Conservation (phyloP, 345 rosid species). For the Ceriops tagal region DNA sequence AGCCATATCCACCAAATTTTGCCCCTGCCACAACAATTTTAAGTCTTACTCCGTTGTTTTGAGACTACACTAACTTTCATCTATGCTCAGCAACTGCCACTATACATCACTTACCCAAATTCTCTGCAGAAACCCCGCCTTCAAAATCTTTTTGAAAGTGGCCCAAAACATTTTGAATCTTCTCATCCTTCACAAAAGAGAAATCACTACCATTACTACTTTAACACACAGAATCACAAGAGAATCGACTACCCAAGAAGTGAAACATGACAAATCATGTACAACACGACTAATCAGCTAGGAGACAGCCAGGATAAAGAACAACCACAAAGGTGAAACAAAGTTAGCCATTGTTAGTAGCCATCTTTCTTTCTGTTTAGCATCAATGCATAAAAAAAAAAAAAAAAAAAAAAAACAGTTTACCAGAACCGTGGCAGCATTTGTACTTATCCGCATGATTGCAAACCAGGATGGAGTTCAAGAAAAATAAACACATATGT, state of each 20-base stretch:
- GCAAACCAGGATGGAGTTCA: too few relatives aligned
- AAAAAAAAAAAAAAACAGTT: too few relatives aligned
- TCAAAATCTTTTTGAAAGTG: slow-evolving; percentile 57
- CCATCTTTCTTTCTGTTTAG: too few relatives aligned
- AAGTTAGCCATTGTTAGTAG: too few relatives aligned
- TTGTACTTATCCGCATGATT: too few relatives aligned
- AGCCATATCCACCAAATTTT: slow-evolving; percentile 56
- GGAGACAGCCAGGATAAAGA: too few relatives aligned
- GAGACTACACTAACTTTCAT: slow-evolving; percentile 3
- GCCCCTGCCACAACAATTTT: slow-evolving; percentile 48
- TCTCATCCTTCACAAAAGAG: slow-evolving; percentile 56
- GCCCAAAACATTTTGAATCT: slow-evolving; percentile 57
- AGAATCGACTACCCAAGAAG: background rate
- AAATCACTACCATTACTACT: slow-evolving; percentile 21
- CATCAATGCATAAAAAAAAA: too few relatives aligned
- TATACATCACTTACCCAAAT: slow-evolving; percentile 49
- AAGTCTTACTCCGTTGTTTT: slow-evolving; percentile 14
- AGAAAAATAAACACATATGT: too few relatives aligned
- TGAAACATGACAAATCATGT: background rate
- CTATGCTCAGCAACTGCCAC: slow-evolving; percentile 3
- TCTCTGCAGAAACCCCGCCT: slow-evolving; percentile 44
- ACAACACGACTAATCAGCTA: background rate
- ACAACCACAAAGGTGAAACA: too few relatives aligned
- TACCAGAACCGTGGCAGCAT: too few relatives aligned
- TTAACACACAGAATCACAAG: slow-evolving; percentile 4